These are phyloP conservation scores for Pycnococcus provasolii DNA, from an alignment of 139 green algal genomes.

Conservation along the genomic window DNA sequence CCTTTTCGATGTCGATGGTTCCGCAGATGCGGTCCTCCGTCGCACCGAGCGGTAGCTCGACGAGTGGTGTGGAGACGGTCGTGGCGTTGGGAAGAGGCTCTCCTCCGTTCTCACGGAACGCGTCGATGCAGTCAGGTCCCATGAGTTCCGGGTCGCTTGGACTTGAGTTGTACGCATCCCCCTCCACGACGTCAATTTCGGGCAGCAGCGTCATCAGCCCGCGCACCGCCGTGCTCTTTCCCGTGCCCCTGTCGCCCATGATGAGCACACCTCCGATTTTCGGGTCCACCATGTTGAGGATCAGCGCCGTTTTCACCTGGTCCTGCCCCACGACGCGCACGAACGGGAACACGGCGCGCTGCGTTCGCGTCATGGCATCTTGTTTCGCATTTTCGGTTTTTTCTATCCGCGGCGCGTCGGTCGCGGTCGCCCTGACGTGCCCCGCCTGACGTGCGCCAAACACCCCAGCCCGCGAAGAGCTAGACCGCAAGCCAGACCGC, in stretches of 20 bases:
- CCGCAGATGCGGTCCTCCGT: slow-evolving; percentile 89
- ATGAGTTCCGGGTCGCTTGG: slow-evolving; percentile 72
- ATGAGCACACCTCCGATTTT: slow-evolving; percentile 82
- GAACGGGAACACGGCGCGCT: slow-evolving; percentile 55
- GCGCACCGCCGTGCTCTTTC: slow-evolving; percentile 60
- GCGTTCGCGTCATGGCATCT: background rate
- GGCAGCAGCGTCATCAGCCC: slow-evolving; percentile 75
- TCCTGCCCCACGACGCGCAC: slow-evolving; percentile 73
- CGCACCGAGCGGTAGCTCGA: slow-evolving; percentile 75
- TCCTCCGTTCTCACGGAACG: background rate
- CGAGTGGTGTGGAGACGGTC: slow-evolving; percentile 53
- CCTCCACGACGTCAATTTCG: slow-evolving; percentile 71
- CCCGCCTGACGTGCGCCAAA: too few species aligned
- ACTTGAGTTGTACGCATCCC: slow-evolving; percentile 79
- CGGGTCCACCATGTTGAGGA: slow-evolving; percentile 79
- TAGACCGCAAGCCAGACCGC: too few species aligned
- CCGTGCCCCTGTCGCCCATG: slow-evolving; percentile 84
- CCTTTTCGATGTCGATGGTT: slow-evolving; percentile 90
- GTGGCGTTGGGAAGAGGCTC: background rate
- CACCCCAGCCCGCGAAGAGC: too few species aligned
- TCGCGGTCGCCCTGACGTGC: too few species aligned
- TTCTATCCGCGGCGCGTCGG: too few species aligned
- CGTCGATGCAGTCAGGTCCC: slow-evolving; percentile 36
- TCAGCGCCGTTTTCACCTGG: slow-evolving; percentile 82
- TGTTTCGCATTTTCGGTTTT: too few species aligned